These are phyloP conservation scores for Musa itinerans DNA, from an alignment of 176 grass and related monocot species.

Conservation along the genomic window DNA sequence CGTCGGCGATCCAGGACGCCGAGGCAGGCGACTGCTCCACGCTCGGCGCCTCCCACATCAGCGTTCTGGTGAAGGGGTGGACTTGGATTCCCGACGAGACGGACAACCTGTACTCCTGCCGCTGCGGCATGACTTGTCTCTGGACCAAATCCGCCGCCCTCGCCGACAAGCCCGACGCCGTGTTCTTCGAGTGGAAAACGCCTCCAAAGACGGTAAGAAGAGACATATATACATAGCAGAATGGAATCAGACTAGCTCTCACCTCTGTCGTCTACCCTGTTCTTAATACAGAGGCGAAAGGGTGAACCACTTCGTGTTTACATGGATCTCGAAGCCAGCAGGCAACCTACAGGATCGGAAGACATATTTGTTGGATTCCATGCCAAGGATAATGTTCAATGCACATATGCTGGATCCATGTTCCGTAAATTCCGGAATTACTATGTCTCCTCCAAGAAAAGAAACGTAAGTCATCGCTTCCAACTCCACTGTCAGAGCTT, in stretches of 20 bases:
- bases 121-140: slow-evolving; percentile 59
- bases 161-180: slow-evolving; percentile 60
- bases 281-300: slow-evolving; percentile 44
- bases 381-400: slow-evolving; percentile 77
- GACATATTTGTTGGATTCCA: slow-evolving; percentile 93
- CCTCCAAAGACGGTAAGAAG: slow-evolving; percentile 54
- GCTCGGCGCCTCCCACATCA: slow-evolving; percentile 37
- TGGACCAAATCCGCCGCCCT: slow-evolving; percentile 68
- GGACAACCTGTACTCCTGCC: slow-evolving; percentile 70
- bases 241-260: not conserved
- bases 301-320: slow-evolving; percentile 78
- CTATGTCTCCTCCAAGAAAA: slow-evolving; percentile 53
- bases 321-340: slow-evolving; percentile 73
- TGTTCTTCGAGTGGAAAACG: slow-evolving; percentile 59
- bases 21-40: slow-evolving; percentile 20
- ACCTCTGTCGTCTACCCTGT: not conserved
- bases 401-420: slow-evolving; percentile 81
- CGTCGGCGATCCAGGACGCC: not conserved
- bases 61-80: slow-evolving; percentile 73
- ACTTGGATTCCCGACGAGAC: slow-evolving; percentile 90
- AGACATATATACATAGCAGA: too few relatives aligned
- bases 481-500: too few relatives aligned
- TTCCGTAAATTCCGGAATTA: slow-evolving; percentile 75
- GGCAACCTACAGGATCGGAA: slow-evolving; percentile 61
- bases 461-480: slow-evolving; percentile 42